Conservation (phyloP, 768 basidiomycete genomes). For the Aureoboletus auriporus region DNA sequence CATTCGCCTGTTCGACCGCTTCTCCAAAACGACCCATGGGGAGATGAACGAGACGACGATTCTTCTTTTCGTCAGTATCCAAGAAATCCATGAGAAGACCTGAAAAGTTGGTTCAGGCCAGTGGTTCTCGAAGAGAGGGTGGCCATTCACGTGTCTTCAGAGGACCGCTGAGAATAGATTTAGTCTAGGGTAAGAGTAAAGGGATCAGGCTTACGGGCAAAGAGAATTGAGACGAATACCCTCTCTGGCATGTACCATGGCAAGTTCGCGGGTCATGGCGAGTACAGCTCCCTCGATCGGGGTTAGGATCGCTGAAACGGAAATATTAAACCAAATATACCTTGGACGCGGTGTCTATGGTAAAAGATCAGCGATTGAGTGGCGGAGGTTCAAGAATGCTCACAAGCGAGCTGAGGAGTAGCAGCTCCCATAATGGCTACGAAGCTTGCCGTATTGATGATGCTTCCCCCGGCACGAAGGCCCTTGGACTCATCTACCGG, state of each 20-base stretch:
- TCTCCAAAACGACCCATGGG: constrained; percentile 98
- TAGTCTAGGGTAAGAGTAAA: constrained; percentile 1
- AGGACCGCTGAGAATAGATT: constrained; percentile 61
- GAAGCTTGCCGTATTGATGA: constrained; percentile 98
- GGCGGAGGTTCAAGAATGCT: background rate
- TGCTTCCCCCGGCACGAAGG: constrained; percentile 78
- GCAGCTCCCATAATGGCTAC: constrained; percentile 95
- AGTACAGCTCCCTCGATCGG: constrained; percentile 82
- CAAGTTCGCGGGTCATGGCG: constrained; percentile 96
- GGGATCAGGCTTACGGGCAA: constrained; percentile 72
- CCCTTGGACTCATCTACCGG: constrained; percentile 77
- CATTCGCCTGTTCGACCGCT: constrained; percentile 91
- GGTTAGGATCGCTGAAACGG: constrained; percentile 7
- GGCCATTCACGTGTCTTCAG: constrained; percentile 80
- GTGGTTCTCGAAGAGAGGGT: background rate
- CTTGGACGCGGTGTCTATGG: constrained; percentile 89
- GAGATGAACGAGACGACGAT: constrained; percentile 84
- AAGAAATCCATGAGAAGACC: constrained; percentile 98
- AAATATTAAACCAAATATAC: constrained; percentile 32
- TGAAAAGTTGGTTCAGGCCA: constrained; percentile 26
- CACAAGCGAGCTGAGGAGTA: constrained; percentile 97
- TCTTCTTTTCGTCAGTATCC: constrained; percentile 91
- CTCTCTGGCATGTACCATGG: constrained; percentile 96
- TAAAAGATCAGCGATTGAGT: constrained; percentile 6
- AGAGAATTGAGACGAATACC: constrained; percentile 95